A percentile compares a stretch with the other conserved stretches of the same genome.
phyloP scores from a whole-genome alignment of 2,329 filamentous ascomycete species.

The Aspergillus japonicus region DNA sequence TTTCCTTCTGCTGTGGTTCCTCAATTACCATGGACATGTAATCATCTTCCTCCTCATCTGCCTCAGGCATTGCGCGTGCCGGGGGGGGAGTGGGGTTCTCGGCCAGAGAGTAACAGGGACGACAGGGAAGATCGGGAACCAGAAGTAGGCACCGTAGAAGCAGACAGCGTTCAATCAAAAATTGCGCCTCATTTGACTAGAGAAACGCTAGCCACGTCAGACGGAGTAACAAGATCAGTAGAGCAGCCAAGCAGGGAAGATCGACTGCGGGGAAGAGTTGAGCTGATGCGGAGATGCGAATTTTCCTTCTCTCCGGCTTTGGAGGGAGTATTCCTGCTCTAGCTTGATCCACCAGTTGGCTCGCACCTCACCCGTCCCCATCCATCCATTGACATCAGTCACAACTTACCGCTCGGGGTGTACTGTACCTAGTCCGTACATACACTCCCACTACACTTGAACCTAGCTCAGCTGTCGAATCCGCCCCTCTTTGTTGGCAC shows the following conservation, averaged over 20 bases:
- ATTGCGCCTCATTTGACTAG: neutral
- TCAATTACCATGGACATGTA: constrained; percentile 96
- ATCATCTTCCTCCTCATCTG: constrained; percentile 71
- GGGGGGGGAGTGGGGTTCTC: constrained; percentile 3
- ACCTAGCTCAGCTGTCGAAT: neutral
- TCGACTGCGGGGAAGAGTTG: neutral
- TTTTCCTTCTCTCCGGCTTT: neutral
- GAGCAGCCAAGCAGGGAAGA: neutral
- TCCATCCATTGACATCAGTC: too few species aligned
- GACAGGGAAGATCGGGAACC: neutral
- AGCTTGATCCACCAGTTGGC: too few species aligned
- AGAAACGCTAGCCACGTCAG: neutral
- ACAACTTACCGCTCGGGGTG: too few species aligned
- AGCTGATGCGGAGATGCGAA: constrained; percentile 1
- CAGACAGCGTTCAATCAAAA: neutral
- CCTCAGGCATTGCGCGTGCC: constrained; percentile 13
- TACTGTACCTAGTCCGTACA: too few species aligned
- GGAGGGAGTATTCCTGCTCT: too few species aligned
- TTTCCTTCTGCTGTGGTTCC: constrained; percentile 62
- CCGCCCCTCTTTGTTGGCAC: neutral
- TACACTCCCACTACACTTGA: too few species aligned
- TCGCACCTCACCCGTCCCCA: too few species aligned
- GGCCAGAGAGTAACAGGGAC: constrained; percentile 5
- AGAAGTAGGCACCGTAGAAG: neutral
- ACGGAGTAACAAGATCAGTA: neutral